Conservation (phyloP, 2,329 filamentous ascomycete genomes). For the Tolypocladium ovalisporum region DNA sequence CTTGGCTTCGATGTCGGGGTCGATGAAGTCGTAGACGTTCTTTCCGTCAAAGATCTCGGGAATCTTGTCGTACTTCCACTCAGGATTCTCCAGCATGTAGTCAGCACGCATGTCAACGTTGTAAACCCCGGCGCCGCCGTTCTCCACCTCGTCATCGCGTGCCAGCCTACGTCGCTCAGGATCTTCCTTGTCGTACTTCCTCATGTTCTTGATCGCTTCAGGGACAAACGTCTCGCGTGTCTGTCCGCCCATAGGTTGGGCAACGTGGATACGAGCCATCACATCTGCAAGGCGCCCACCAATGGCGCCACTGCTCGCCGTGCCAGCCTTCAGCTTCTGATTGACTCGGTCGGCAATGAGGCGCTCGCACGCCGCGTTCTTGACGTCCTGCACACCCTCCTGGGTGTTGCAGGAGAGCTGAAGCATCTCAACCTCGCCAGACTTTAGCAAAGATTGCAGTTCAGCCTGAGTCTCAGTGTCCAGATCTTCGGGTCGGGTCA, state of each 20-base stretch:
- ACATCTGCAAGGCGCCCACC: slow-evolving; percentile 81
- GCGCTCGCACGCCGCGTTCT: slow-evolving; percentile 89
- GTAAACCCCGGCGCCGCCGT: slow-evolving; percentile 91
- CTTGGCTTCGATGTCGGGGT: slow-evolving; percentile 92
- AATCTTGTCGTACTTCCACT: slow-evolving; percentile 95
- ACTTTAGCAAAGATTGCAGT: slow-evolving; percentile 70
- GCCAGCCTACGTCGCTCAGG: slow-evolving; percentile 74
- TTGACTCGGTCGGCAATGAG: slow-evolving; percentile 87
- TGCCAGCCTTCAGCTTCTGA: slow-evolving; percentile 91
- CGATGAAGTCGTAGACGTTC: slow-evolving; percentile 96
- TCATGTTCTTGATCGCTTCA: slow-evolving; percentile 65
- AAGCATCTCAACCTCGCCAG: slow-evolving; percentile 83
- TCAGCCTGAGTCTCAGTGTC: slow-evolving; percentile 67
- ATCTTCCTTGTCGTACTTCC: slow-evolving; percentile 85
- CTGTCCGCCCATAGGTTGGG: slow-evolving; percentile 76
- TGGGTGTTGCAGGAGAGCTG: slow-evolving; percentile 91
- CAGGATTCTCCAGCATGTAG: slow-evolving; percentile 75
- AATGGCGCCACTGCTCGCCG: slow-evolving; percentile 61
- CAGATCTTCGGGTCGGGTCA: slow-evolving; percentile 77
- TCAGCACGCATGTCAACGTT: slow-evolving; percentile 86
- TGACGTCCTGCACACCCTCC: slow-evolving; percentile 87
- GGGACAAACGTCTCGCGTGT: slow-evolving; percentile 78
- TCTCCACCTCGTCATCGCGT: slow-evolving; percentile 79
- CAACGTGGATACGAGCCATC: slow-evolving; percentile 90
- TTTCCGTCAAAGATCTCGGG: slow-evolving; percentile 91